Percentiles rank a stretch among this genome's conserved stretches.
phyloP scores from a whole-genome alignment of 2,329 filamentous ascomycete genomes.

The Mycosphaerella arachidis region DNA sequence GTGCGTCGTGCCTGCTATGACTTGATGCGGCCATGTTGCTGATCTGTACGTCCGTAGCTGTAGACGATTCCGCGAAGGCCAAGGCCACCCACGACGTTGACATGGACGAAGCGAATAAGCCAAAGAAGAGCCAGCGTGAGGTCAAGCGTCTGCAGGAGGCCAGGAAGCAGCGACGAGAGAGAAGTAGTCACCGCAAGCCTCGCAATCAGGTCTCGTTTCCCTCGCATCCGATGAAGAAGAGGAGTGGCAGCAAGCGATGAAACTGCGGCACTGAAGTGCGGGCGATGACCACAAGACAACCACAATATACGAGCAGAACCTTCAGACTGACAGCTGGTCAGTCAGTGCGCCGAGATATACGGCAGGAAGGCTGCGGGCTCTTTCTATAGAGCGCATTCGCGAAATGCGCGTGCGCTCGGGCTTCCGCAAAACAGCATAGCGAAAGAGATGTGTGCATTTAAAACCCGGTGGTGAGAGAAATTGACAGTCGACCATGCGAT shows the following conservation, averaged over 20 bases:
- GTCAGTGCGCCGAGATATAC: background rate
- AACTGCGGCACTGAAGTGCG: background rate
- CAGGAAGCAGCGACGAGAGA: conserved; percentile 31
- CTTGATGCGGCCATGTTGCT: background rate
- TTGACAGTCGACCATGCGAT: too few relatives aligned
- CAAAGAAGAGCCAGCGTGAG: conserved; percentile 20
- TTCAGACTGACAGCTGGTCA: background rate
- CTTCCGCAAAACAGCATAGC: too few relatives aligned
- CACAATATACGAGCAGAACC: background rate
- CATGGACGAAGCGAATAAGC: conserved; percentile 37
- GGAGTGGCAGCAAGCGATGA: conserved; percentile 24
- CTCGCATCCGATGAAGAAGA: conserved; percentile 22
- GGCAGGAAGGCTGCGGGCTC: too few relatives aligned
- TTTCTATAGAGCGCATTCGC: too few relatives aligned
- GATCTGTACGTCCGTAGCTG: conserved; percentile 8
- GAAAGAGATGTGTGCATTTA: too few relatives aligned
- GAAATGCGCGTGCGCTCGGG: too few relatives aligned
- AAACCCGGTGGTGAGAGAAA: too few relatives aligned
- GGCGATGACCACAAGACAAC: background rate
- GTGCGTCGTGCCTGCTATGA: background rate
- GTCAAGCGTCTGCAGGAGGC: conserved; percentile 24
- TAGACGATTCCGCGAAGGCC: background rate
- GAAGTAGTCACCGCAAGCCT: conserved; percentile 33
- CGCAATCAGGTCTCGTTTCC: conserved; percentile 38
- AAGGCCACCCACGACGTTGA: conserved; percentile 22